Evolutionary conservation across 257 asterid genomes (phyloP).

Genomic region (Solanum peruvianum): DNA sequence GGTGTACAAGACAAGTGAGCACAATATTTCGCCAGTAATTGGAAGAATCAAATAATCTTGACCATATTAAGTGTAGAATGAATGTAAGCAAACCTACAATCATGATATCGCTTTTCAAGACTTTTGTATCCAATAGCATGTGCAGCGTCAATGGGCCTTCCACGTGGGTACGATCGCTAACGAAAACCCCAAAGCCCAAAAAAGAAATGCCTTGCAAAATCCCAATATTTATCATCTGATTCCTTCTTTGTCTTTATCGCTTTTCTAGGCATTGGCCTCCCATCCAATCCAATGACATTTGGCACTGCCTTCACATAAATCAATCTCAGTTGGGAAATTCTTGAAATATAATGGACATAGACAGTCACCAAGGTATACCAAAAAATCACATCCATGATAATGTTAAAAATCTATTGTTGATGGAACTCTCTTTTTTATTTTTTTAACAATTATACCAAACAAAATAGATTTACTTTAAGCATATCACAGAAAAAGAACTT

Average conservation of each 20-base stretch:
- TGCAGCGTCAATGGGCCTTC: slow-evolving; percentile 82
- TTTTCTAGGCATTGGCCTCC: slow-evolving; percentile 98
- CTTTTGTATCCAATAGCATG: slow-evolving; percentile 93
- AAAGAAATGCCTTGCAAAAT: slow-evolving; percentile 87
- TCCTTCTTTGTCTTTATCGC: slow-evolving; percentile 49
- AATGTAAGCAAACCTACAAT: slow-evolving; percentile 45
- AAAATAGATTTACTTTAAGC: neutral
- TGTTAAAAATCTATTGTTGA: neutral
- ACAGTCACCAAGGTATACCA: neutral
- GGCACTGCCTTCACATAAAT: slow-evolving; percentile 65
- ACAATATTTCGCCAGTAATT: neutral
- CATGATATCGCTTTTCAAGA: slow-evolving; percentile 76
- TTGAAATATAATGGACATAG: neutral
- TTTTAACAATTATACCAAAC: neutral
- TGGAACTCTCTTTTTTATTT: neutral
- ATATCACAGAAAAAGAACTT: neutral
- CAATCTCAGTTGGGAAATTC: neutral
- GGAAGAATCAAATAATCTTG: neutral
- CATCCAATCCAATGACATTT: slow-evolving; percentile 81
- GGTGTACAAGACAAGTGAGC: neutral
- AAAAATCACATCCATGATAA: neutral
- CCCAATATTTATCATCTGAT: slow-evolving; percentile 92
- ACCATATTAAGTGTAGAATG: neutral
- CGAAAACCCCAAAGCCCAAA: slow-evolving; percentile 97
- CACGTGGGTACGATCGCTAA: slow-evolving; percentile 90